phyloP scores from a whole-genome alignment of 371 early-diverging fungal genomes.

The Chytridiales sp. region DNA sequence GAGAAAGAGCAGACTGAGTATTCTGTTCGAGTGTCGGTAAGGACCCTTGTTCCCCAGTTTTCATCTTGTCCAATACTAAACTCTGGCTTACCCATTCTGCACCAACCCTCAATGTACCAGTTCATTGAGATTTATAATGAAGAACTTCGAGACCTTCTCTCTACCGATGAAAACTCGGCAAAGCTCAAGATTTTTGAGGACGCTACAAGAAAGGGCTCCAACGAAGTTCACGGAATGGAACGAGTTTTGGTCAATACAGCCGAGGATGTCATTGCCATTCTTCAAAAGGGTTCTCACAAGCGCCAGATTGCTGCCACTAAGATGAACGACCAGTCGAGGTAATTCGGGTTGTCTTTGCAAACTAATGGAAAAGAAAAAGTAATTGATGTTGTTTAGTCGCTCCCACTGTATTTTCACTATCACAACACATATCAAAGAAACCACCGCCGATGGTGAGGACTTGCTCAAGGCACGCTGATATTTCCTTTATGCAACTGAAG shows the following conservation, averaged over 20 bases:
- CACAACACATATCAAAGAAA: slow-evolving; percentile 80
- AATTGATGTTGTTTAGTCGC: slow-evolving; percentile 55
- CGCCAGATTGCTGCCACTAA: slow-evolving; percentile 85
- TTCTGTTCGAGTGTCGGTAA: slow-evolving; percentile 77
- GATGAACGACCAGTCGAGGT: slow-evolving; percentile 88
- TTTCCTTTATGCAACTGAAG: too few relatives aligned
- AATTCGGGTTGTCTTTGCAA: background rate
- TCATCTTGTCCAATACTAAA: background rate
- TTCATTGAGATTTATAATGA: slow-evolving; percentile 99
- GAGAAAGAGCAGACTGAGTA: slow-evolving; percentile 59
- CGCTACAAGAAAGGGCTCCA: slow-evolving; percentile 62
- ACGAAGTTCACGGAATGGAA: slow-evolving; percentile 79
- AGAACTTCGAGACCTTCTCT: slow-evolving; percentile 61
- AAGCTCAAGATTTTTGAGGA: slow-evolving; percentile 75
- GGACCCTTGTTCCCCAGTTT: background rate
- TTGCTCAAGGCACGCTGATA: slow-evolving; percentile 55
- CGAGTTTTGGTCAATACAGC: slow-evolving; percentile 71
- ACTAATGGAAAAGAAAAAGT: background rate
- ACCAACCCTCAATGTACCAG: slow-evolving; percentile 48
- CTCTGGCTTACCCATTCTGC: slow-evolving; percentile 16
- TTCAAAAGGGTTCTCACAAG: slow-evolving; percentile 74
- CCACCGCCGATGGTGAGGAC: slow-evolving; percentile 75
- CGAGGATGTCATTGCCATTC: slow-evolving; percentile 68
- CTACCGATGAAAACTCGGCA: slow-evolving; percentile 37
- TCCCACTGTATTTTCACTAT: slow-evolving; percentile 94